Conservation (phyloP, 2,329 filamentous ascomycete genomes). For the Aciculosporium take region DNA sequence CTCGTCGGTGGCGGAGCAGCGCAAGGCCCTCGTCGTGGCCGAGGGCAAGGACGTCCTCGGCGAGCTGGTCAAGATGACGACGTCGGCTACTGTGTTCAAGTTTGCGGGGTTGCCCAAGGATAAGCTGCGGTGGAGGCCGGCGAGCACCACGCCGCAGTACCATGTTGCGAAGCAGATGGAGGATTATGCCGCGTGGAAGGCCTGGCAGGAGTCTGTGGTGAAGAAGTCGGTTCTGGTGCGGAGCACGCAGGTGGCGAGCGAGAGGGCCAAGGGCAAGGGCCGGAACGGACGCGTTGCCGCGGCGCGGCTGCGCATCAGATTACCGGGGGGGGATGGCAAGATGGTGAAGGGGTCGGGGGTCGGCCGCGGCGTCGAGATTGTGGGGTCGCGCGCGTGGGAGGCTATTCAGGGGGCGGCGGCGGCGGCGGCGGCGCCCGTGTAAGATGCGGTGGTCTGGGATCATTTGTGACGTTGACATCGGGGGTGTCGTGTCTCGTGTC, state of each 20-base stretch:
- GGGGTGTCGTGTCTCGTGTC: neutral
- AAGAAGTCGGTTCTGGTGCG: slow-evolving; percentile 34
- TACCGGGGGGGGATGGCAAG: slow-evolving; percentile 34
- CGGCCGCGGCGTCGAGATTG: slow-evolving; percentile 31
- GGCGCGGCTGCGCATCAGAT: slow-evolving; percentile 35
- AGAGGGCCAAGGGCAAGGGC: slow-evolving; percentile 10
- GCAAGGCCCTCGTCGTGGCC: slow-evolving; percentile 36
- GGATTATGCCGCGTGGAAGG: slow-evolving; percentile 47
- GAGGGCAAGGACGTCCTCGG: slow-evolving; percentile 51
- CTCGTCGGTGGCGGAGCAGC: slow-evolving; percentile 30
- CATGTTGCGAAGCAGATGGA: slow-evolving; percentile 51
- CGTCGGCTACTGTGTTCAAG: slow-evolving; percentile 42
- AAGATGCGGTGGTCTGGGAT: too few relatives aligned
- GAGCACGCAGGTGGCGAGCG: slow-evolving; percentile 8
- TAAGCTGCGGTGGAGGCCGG: slow-evolving; percentile 51
- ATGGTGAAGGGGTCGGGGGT: slow-evolving; percentile 18
- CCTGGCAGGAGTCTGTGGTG: slow-evolving; percentile 41
- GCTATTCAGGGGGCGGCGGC: slow-evolving; percentile 31
- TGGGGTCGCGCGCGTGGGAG: slow-evolving; percentile 42
- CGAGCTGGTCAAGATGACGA: slow-evolving; percentile 49
- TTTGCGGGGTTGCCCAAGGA: slow-evolving; percentile 42
- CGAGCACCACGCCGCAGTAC: slow-evolving; percentile 48
- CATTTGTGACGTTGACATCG: too few relatives aligned
- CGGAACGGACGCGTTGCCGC: too few relatives aligned
- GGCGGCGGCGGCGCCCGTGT: slow-evolving; percentile 18